Base-by-base conservation (phyloP, 345 rosid genomes). In the Populus tremula region DNA sequence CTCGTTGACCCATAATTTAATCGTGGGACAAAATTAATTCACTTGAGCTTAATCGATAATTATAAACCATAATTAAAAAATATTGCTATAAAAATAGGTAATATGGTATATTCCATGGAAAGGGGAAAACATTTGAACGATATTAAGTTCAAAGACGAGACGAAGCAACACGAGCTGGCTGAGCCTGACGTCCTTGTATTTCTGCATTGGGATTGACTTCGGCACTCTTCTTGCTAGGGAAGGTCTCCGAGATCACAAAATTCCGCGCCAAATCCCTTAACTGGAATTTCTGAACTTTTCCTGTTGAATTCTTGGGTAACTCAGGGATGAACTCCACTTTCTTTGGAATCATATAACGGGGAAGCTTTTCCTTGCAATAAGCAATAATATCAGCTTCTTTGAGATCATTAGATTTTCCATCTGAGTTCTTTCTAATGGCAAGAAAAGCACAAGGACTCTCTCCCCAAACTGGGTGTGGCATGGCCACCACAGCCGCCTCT, bases 401-500 rank as follows among this genome's bases (percentile, higher is more conserved):
- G 20, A 83, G 78, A 27, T 77, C 86, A 53, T 75, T 80, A 1
- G 67, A n/a, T 29, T 72, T 69, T 16, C 81, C 87, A 2, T 74
- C 45, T 1, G 79, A 8, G 64, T 84, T 75, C 43, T 77, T 67
- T 53, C 73, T 83, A 20, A 75, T 25, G 12, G 79, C 54, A 31
- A 87, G 31, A 35, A 87, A 85, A 4, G 89, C 89, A 36, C 89
- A 87, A 4, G 89, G 89, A 62, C 82, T 83, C 74, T 87, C 89
- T 38, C 89, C 87, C 87, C 87, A 85, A 33, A 31, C 31, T 2
- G 80, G 85, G 77, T 85, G 79, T 17, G 89, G 82, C 86, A 81
- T 85, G 17, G 89, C 87, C 72, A 87, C 87, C 31, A 83, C 89
- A 41, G 87, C 87, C 14, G 86, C 89, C 78, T 87, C 89, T 2